phyloP scores from a whole-genome alignment of 1,284 basidiomycete genomes.

The Ceratobasidium sp. region DNA sequence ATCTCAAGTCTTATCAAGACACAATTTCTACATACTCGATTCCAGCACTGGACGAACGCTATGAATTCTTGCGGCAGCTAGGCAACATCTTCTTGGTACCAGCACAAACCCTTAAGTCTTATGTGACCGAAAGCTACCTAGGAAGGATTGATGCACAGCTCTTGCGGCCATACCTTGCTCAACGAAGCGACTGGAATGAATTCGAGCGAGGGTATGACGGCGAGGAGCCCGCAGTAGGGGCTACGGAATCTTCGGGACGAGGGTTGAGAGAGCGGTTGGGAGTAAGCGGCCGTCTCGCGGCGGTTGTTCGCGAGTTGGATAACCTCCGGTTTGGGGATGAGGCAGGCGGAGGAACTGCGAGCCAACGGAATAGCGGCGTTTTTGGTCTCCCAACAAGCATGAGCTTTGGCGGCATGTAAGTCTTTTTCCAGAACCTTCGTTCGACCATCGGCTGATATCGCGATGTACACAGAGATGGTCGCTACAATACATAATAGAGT shows the following conservation, averaged over 20 bases:
- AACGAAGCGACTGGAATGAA: slow-evolving; percentile 89
- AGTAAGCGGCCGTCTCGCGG: slow-evolving; percentile 29
- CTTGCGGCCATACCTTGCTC: slow-evolving; percentile 89
- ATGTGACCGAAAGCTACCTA: slow-evolving; percentile 91
- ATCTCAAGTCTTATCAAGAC: slow-evolving; percentile 97
- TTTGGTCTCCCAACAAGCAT: slow-evolving; percentile 11
- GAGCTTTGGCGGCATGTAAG: slow-evolving; percentile 6
- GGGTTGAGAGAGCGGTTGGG: slow-evolving; percentile 75
- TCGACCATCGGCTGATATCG: neutral
- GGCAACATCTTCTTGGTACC: slow-evolving; percentile 97
- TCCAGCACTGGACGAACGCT: slow-evolving; percentile 88
- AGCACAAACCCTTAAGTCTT: slow-evolving; percentile 91
- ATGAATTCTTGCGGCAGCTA: slow-evolving; percentile 97
- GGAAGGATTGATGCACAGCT: slow-evolving; percentile 89
- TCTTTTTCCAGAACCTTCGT: neutral
- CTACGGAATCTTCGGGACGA: slow-evolving; percentile 56
- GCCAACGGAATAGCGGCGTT: slow-evolving; percentile 31
- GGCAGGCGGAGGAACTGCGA: slow-evolving; percentile 45
- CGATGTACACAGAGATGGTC: slow-evolving; percentile 11
- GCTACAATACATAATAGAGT: slow-evolving; percentile 3
- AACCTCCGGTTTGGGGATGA: slow-evolving; percentile 67
- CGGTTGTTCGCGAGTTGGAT: slow-evolving; percentile 59
- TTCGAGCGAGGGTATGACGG: slow-evolving; percentile 54
- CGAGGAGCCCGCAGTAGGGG: slow-evolving; percentile 9
- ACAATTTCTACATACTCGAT: slow-evolving; percentile 83